Percentiles rank a stretch among this genome's conserved stretches.
phyloP scores from a whole-genome alignment of 2,329 filamentous ascomycete species.

The Colletotrichum musae region DNA sequence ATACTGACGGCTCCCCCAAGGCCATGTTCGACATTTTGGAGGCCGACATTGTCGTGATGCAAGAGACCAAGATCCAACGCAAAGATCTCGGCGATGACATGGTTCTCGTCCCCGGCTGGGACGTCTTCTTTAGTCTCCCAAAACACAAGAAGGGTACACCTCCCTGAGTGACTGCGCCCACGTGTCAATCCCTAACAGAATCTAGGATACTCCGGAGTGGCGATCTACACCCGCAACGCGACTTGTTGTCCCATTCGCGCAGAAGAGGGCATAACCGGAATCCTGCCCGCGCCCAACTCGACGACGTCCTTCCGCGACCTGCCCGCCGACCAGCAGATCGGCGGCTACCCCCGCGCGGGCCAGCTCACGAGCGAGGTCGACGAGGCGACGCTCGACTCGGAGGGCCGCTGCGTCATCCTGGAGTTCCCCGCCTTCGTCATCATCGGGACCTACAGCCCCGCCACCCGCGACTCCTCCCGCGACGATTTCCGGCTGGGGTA shows the following conservation, averaged over 20 bases:
- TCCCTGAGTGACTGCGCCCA: background rate
- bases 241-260: slow-evolving; percentile 89
- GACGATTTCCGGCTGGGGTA: slow-evolving; percentile 88
- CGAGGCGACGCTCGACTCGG: slow-evolving; percentile 82
- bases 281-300: slow-evolving; percentile 81
- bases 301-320: slow-evolving; percentile 81
- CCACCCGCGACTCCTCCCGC: slow-evolving; percentile 86
- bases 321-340: slow-evolving; percentile 81
- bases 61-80: slow-evolving; percentile 95
- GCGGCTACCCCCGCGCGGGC: slow-evolving; percentile 82
- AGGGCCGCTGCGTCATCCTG: slow-evolving; percentile 90
- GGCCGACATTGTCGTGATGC: slow-evolving; percentile 93
- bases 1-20: slow-evolving; percentile 55
- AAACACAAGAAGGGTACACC: slow-evolving; percentile 88
- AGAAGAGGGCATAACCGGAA: slow-evolving; percentile 93
- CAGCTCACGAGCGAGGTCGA: slow-evolving; percentile 79
- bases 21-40: slow-evolving; percentile 95
- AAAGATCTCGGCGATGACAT: slow-evolving; percentile 96
- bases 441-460: slow-evolving; percentile 92
- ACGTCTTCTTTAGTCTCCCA: slow-evolving; percentile 94
- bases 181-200: background rate
- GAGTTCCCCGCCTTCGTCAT: slow-evolving; percentile 97
- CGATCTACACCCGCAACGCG: slow-evolving; percentile 91
- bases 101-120: slow-evolving; percentile 95
- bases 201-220: slow-evolving; percentile 93